Evolutionary conservation across 192 early-diverging fungal genomes (phyloP).

Genomic region (Podila minutissima): DNA sequence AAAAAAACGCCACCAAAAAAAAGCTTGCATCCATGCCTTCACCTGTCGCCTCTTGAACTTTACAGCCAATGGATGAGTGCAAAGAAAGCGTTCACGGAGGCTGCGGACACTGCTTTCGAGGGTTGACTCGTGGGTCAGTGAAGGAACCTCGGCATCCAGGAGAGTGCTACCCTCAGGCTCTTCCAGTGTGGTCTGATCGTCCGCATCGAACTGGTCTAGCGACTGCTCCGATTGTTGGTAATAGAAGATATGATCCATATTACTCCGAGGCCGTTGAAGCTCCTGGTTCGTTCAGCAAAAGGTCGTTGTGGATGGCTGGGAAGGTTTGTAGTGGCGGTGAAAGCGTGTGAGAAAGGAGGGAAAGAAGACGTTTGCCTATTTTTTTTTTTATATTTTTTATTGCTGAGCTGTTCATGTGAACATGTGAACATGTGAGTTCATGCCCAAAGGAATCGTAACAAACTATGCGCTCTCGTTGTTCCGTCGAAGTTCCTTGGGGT

Average conservation of each 20-base stretch:
- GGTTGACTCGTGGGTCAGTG: background rate
- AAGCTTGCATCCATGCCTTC: conserved; percentile 8
- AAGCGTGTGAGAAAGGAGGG: too few species aligned
- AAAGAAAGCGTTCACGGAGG: conserved; percentile 29
- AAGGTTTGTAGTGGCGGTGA: too few species aligned
- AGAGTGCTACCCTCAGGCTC: conserved; percentile 17
- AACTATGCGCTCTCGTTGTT: background rate
- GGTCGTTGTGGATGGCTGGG: too few species aligned
- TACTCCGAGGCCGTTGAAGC: too few species aligned
- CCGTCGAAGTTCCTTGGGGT: conserved; percentile 26
- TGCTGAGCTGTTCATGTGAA: too few species aligned
- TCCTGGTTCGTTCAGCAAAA: too few species aligned
- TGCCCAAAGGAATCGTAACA: too few species aligned
- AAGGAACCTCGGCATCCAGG: conserved; percentile 10
- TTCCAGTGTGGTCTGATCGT: background rate
- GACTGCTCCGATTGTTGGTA: background rate
- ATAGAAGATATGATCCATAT: background rate
- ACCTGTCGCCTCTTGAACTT: conserved; percentile 17
- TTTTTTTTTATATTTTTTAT: too few species aligned
- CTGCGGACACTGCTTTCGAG: background rate
- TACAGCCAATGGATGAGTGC: conserved; percentile 15
- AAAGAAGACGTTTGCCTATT: too few species aligned
- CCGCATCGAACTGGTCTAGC: background rate
- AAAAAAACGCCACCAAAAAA: background rate
- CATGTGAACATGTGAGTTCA: too few species aligned